Evolutionary conservation across 441 rosid genomes (phyloP), one percentile per base, ranked within the genome.

Genomic region (Rhodomyrtus psidioides): DNA sequence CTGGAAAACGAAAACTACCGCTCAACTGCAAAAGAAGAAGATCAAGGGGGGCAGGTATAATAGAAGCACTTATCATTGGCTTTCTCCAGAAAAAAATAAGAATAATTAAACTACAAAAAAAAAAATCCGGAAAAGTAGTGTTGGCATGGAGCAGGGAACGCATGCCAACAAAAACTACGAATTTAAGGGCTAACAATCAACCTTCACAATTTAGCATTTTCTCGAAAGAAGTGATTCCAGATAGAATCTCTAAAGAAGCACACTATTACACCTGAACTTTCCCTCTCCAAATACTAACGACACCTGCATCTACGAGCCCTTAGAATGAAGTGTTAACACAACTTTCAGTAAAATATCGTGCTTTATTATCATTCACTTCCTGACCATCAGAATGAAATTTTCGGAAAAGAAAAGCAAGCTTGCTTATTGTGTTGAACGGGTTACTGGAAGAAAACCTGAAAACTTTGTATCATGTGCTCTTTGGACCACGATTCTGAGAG

Each of bases 401-500:
- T 13, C 27, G 55, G 5, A 88, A 59, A 16, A 19, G 13, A 81
- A 55, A 84, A 55, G 49, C 60, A 55, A 84, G 79, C 62, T 55
- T 87, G 17, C 82, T 57, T n/a, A 24, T 92, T 86, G 82, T 23
- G 15, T 70, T 39, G 46, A 30, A 53, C 56, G 12, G 58, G 60
- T 26, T 82, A 54, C 42, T 10, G 84, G 34, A 28, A 53, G 26
- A 53, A 56, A 82, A 96, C 99, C 99, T 88, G 97, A 90, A 88
- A 90, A 89, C 88, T 91, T 93, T 53, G 92, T 88, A 91, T 94
- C 95, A 89, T 93, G 97, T 1, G 98, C 94, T 75, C 94, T 93
- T 87, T 95, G 99, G 86, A 96, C 87, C 39, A 90, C 95, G 84
- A 92, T 87, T 83, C 98, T 93, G 83, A 96, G 91, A 21, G 95